Percentiles rank a stretch among this genome's conserved stretches.
phyloP scores from a whole-genome alignment of 1,284 basidiomycete genomes.

The Wolfiporia cocos region DNA sequence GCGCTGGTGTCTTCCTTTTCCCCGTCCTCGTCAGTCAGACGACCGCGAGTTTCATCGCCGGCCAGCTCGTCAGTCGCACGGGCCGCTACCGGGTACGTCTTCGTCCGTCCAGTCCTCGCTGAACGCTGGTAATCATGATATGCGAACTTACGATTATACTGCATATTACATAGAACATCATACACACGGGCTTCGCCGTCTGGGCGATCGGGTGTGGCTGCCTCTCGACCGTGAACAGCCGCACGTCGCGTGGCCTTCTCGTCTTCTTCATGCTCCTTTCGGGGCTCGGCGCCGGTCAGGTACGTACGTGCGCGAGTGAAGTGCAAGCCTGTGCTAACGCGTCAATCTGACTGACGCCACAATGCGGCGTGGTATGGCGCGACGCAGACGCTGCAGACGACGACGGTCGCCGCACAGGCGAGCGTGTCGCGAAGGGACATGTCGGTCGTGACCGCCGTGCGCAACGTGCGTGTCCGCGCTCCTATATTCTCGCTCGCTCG shows the following conservation, averaged over 20 bases:
- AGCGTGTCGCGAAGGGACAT: constrained; percentile 62
- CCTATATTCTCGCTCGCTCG: too few species aligned
- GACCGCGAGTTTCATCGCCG: constrained; percentile 43
- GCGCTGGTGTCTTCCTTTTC: constrained; percentile 56
- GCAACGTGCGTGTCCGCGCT: constrained; percentile 52
- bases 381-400: constrained; percentile 50
- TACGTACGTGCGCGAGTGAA: constrained; percentile 17
- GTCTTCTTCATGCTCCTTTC: constrained; percentile 65
- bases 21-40: constrained; percentile 63
- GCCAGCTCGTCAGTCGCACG: constrained; percentile 47
- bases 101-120: not conserved
- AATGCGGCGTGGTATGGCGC: too few species aligned
- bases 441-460: constrained; percentile 65
- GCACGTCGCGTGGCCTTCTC: constrained; percentile 44
- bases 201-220: constrained; percentile 70
- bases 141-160: too few species aligned
- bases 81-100: constrained; percentile 51
- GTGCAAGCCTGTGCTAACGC: too few species aligned
- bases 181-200: constrained; percentile 61
- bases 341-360: too few species aligned
- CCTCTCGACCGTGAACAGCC: constrained; percentile 50
- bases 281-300: constrained; percentile 64
- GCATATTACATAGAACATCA: constrained; percentile 39
- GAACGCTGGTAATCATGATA: not conserved
- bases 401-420: constrained; percentile 64